A percentile compares a stretch with the other conserved stretches of the same genome.
These are phyloP conservation scores for Candida tammaniensis DNA, from an alignment of 805 yeast genomes.

Conservation along the genomic window DNA sequence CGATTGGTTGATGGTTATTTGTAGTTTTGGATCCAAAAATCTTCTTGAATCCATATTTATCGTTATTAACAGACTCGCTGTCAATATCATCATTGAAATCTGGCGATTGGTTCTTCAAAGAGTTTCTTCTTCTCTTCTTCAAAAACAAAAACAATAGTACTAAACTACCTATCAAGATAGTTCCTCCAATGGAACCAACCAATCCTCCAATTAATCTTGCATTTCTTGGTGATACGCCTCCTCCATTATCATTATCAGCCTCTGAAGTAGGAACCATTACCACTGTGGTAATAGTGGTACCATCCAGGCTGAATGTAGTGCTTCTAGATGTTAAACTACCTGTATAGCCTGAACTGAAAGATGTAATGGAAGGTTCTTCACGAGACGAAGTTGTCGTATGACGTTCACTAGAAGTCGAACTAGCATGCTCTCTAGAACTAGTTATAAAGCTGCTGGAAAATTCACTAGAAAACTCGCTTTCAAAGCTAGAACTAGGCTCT, in stretches of 20 bases:
- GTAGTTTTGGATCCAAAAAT: slow-evolving; percentile 25
- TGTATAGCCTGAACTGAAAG: slow-evolving; percentile 6
- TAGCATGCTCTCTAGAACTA: too few species aligned
- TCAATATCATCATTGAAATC: slow-evolving; percentile 34
- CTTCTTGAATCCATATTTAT: slow-evolving; percentile 25
- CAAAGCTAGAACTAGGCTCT: too few species aligned
- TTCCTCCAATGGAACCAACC: slow-evolving; percentile 48
- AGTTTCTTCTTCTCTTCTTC: slow-evolving; percentile 26
- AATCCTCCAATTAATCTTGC: slow-evolving; percentile 42
- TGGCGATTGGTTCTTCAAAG: slow-evolving; percentile 40
- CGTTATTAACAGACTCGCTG: slow-evolving; percentile 8
- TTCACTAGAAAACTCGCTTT: too few species aligned
- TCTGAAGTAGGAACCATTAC: slow-evolving; percentile 34
- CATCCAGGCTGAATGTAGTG: slow-evolving; percentile 15
- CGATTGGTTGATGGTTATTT: neutral
- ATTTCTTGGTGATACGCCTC: slow-evolving; percentile 18
- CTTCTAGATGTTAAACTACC: slow-evolving; percentile 11
- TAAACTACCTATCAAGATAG: slow-evolving; percentile 36
- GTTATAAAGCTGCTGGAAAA: too few species aligned
- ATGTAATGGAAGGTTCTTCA: neutral
- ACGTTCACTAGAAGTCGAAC: too few species aligned
- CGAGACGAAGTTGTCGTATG: neutral
- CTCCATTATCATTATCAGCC: slow-evolving; percentile 11
- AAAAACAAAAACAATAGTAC: slow-evolving; percentile 35
- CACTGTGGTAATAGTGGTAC: slow-evolving; percentile 40